Evolutionary conservation across 129 eudicot species (phyloP).

Genomic region (Flaveria brownii): DNA sequence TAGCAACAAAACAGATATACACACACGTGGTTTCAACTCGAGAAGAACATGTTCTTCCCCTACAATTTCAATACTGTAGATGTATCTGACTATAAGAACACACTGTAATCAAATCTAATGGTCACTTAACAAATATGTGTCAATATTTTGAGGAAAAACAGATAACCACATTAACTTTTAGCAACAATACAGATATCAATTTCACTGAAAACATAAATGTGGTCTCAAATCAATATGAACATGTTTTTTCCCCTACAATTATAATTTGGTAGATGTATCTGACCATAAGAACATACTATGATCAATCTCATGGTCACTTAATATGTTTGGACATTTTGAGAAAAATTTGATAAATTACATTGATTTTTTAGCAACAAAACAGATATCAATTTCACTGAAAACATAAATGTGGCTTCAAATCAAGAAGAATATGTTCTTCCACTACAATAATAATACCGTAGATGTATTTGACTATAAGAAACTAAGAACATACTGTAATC

Average conservation of each 20-base stretch:
- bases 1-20: no score
- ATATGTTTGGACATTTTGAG: neutral
- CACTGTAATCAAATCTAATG: no score
- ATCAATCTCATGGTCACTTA: neutral
- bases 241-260: constrained; percentile 3
- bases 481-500: neutral
- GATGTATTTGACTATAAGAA: neutral
- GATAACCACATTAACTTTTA: neutral
- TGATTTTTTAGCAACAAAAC: neutral
- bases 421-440: constrained; percentile 11
- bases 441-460: neutral
- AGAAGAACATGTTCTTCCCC: neutral
- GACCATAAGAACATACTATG: neutral
- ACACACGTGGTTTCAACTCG: no score
- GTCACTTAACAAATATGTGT: no score
- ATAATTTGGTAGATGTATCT: neutral
- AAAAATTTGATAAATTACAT: no score
- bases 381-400: neutral
- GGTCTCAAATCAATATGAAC: constrained; percentile 15
- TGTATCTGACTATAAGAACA: neutral
- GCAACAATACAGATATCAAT: neutral
- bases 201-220: neutral
- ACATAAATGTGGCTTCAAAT: neutral
- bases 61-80: constrained; percentile 3
- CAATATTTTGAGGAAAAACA: neutral